Evolutionary conservation across 1,139 yeast species (phyloP).

Genomic region (Kodamaea sp.): DNA sequence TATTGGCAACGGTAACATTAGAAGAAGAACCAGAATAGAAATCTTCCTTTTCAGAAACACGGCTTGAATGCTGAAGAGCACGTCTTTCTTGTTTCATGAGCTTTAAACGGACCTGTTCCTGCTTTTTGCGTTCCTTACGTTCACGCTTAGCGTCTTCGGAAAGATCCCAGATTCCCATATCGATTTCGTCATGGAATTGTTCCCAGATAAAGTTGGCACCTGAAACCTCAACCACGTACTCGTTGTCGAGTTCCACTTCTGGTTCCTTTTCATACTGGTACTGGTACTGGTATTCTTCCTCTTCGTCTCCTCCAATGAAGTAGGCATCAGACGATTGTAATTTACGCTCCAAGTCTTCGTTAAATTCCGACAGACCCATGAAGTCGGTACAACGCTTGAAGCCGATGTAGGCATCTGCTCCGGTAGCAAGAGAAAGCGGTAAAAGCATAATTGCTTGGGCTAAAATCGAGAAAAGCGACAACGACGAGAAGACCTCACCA

Average conservation of each 20-base stretch:
- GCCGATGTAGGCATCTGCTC: slow-evolving; percentile 57
- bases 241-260: neutral
- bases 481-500: slow-evolving; percentile 51
- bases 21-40: slow-evolving; percentile 12
- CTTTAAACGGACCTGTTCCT: slow-evolving; percentile 12
- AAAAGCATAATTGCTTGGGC: slow-evolving; percentile 53
- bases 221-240: slow-evolving; percentile 25
- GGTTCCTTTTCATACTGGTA: neutral
- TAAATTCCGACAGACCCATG: slow-evolving; percentile 40
- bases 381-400: slow-evolving; percentile 48
- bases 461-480: slow-evolving; percentile 52
- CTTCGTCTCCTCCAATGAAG: neutral
- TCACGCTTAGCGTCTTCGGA: slow-evolving; percentile 17
- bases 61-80: slow-evolving; percentile 9
- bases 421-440: slow-evolving; percentile 56
- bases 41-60: slow-evolving; percentile 11
- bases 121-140: slow-evolving; percentile 16
- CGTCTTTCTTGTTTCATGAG: slow-evolving; percentile 19
- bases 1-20: slow-evolving; percentile 12
- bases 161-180: slow-evolving; percentile 28
- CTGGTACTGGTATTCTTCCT: neutral
- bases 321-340: slow-evolving; percentile 10
- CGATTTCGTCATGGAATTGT: slow-evolving; percentile 30
- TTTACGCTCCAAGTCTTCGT: slow-evolving; percentile 22
- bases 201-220: slow-evolving; percentile 42